These are phyloP conservation scores for Tuber microsphaerosporum DNA, from an alignment of 495 filamentous ascomycete species.

Conservation along the genomic window DNA sequence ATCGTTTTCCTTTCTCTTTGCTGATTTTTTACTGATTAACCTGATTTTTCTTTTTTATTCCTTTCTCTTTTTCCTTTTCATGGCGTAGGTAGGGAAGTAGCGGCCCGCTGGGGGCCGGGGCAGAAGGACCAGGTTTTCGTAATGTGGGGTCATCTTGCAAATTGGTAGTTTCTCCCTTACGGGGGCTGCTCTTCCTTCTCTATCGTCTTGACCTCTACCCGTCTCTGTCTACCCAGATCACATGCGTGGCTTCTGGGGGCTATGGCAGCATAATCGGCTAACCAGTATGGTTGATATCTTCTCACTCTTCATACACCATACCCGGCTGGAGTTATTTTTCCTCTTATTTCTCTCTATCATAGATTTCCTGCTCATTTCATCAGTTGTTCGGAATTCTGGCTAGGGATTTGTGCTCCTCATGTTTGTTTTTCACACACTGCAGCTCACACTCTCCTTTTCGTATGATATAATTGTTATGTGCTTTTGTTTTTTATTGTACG, in stretches of 20 bases:
- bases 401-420: background rate
- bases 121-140: constrained; percentile 8
- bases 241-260: background rate
- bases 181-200: background rate
- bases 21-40: background rate
- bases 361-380: background rate
- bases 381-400: background rate
- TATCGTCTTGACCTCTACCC: background rate
- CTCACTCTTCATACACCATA: background rate
- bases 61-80: background rate
- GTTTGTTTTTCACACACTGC: background rate
- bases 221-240: background rate
- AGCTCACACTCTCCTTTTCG: background rate
- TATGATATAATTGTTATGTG: too few relatives aligned
- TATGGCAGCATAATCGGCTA: background rate
- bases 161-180: background rate
- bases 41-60: background rate
- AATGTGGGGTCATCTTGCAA: background rate
- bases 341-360: background rate
- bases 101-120: constrained; percentile 24
- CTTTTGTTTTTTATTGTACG: too few relatives aligned
- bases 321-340: background rate
- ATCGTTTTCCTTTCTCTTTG: background rate
- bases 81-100: constrained; percentile 4
- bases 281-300: background rate